These are phyloP conservation scores for Pythium sukuiense DNA, from an alignment of 352 stramenopile genomes.

Conservation along the genomic window DNA sequence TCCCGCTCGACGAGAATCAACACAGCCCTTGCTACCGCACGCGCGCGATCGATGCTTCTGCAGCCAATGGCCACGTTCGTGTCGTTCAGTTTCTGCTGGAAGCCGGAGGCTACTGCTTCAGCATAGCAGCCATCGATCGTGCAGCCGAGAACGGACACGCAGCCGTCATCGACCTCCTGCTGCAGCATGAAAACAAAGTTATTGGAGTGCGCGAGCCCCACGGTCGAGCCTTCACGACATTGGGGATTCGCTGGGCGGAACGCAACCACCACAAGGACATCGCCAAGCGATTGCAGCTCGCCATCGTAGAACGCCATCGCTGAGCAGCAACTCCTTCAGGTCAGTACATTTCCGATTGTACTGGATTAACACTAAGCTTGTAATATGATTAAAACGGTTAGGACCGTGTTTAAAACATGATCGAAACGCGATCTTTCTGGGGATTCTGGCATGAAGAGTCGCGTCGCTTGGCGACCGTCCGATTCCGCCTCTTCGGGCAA, in stretches of 20 bases:
- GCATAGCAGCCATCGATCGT: conserved; percentile 40
- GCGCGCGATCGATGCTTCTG: conserved; percentile 23
- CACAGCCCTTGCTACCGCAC: conserved; percentile 5
- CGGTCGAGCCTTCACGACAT: conserved; percentile 8
- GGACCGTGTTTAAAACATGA: neutral
- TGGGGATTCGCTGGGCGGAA: conserved; percentile 36
- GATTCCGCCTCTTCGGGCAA: conserved; percentile 1
- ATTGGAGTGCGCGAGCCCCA: conserved; percentile 11
- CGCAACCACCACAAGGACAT: conserved; percentile 28
- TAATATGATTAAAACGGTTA: neutral
- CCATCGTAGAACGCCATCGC: too few species aligned
- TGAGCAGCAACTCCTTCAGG: neutral
- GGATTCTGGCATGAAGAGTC: conserved; percentile 2
- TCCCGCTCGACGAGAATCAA: too few species aligned
- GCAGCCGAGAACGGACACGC: conserved; percentile 41
- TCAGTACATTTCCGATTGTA: neutral
- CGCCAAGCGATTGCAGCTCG: neutral
- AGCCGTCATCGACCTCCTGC: conserved; percentile 34
- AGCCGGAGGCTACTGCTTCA: conserved; percentile 33
- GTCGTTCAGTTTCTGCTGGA: conserved; percentile 42
- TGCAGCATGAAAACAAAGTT: conserved; percentile 30
- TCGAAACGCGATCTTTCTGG: conserved; percentile 18
- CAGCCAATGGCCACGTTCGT: conserved; percentile 14
- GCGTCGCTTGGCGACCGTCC: conserved; percentile 7
- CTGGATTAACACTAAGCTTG: neutral